Conservation (phyloP, 2,329 filamentous ascomycete species). For the Fusarium robinianum region DNA sequence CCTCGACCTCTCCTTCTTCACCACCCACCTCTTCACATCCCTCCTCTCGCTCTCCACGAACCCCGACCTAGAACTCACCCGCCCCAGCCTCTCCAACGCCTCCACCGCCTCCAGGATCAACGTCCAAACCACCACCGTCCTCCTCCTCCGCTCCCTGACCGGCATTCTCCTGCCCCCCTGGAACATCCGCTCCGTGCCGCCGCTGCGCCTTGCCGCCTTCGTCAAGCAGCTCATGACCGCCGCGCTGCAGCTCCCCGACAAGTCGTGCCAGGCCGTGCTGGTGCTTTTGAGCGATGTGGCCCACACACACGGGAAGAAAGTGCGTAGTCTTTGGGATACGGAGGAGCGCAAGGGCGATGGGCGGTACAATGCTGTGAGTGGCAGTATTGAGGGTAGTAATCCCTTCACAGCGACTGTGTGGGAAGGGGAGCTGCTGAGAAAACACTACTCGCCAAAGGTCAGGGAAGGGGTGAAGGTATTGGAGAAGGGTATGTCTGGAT, state of each 20-base stretch:
- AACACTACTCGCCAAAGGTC: slow-evolving; percentile 86
- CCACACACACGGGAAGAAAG: slow-evolving; percentile 79
- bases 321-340: slow-evolving; percentile 88
- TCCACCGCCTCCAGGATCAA: slow-evolving; percentile 73
- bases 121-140: slow-evolving; percentile 90
- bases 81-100: slow-evolving; percentile 45
- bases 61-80: slow-evolving; percentile 81
- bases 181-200: slow-evolving; percentile 75
- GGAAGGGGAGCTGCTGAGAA: slow-evolving; percentile 86
- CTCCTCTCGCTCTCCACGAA: slow-evolving; percentile 79
- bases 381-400: slow-evolving; percentile 82
- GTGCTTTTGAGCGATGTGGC: slow-evolving; percentile 78
- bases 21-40: slow-evolving; percentile 87
- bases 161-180: slow-evolving; percentile 77
- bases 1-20: slow-evolving; percentile 94
- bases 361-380: slow-evolving; percentile 73
- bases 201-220: slow-evolving; percentile 86
- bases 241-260: slow-evolving; percentile 86
- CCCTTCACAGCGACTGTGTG: slow-evolving; percentile 89
- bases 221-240: slow-evolving; percentile 86
- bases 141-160: slow-evolving; percentile 84
- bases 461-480: slow-evolving; percentile 72
- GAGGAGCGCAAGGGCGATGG: slow-evolving; percentile 94
- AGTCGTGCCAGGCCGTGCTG: slow-evolving; percentile 79
- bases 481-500: slow-evolving; percentile 64